phyloP scores from a whole-genome alignment of 768 basidiomycete genomes.

The Cystofilobasidium ferigula region DNA sequence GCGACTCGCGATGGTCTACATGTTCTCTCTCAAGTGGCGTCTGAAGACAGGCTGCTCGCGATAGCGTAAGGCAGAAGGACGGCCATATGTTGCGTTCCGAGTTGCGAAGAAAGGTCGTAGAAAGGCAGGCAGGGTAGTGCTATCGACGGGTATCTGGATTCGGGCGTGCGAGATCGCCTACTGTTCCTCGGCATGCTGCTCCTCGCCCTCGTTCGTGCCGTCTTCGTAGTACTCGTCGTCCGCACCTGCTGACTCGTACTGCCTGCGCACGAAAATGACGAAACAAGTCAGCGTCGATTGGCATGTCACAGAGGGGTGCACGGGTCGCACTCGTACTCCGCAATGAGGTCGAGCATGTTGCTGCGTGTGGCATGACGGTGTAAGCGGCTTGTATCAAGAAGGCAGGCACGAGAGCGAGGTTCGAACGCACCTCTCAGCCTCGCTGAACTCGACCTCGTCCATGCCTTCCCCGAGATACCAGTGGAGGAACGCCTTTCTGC shows the following conservation, averaged over 20 bases:
- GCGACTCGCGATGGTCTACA: background rate
- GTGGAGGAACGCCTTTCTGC: background rate
- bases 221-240: slow-evolving; percentile 21
- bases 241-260: slow-evolving; percentile 25
- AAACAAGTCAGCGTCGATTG: background rate
- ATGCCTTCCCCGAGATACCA: too few species aligned
- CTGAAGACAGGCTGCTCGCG: too few species aligned
- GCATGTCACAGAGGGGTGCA: background rate
- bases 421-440: background rate
- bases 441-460: slow-evolving; percentile 31
- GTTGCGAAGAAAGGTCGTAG: too few species aligned
- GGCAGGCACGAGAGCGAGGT: too few species aligned
- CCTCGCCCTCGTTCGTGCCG: slow-evolving; percentile 3
- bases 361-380: background rate
- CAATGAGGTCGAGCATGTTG: slow-evolving; percentile 98
- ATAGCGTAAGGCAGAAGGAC: too few species aligned
- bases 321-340: slow-evolving; percentile 51
- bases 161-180: too few species aligned
- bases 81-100: too few species aligned
- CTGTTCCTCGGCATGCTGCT: slow-evolving; percentile 16
- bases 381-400: too few species aligned
- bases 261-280: slow-evolving; percentile 61
- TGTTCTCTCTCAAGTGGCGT: too few species aligned
- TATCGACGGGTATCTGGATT: too few species aligned
- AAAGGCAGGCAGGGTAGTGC: too few species aligned